A percentile compares a stretch with the other conserved stretches of the same genome.
These are phyloP conservation scores for Boletellus ananas DNA, from an alignment of 768 basidiomycete genomes.

Conservation along the genomic window DNA sequence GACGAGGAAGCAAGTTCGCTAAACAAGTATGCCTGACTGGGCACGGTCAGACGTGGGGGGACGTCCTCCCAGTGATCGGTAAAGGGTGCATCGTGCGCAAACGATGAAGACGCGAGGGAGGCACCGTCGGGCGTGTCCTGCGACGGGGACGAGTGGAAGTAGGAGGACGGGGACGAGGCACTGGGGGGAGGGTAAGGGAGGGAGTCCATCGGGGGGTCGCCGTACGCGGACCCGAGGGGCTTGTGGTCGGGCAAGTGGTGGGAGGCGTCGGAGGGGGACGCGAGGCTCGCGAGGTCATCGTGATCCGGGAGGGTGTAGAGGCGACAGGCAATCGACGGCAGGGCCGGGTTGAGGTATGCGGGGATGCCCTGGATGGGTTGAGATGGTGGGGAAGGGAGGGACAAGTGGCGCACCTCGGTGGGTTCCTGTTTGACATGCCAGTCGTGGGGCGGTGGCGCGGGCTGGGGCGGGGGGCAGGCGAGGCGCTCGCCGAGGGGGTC, in stretches of 20 bases:
- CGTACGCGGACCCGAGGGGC: not conserved
- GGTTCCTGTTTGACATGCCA: slow-evolving; percentile 28
- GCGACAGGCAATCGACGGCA: slow-evolving; percentile 7
- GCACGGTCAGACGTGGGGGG: not conserved
- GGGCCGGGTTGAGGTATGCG: slow-evolving; percentile 12
- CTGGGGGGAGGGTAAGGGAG: slow-evolving; percentile 29
- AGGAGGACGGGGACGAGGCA: slow-evolving; percentile 15
- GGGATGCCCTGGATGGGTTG: slow-evolving; percentile 8
- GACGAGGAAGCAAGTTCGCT: slow-evolving; percentile 10
- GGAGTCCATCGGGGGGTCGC: slow-evolving; percentile 31
- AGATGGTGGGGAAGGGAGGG: not conserved
- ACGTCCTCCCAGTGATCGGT: slow-evolving; percentile 24
- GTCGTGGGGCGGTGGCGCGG: not conserved
- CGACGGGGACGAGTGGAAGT: slow-evolving; percentile 13
- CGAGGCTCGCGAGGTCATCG: slow-evolving; percentile 3
- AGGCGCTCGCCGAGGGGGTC: slow-evolving; percentile 25
- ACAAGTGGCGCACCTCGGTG: slow-evolving; percentile 18
- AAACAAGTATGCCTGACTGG: slow-evolving; percentile 21
- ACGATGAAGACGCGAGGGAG: slow-evolving; percentile 12
- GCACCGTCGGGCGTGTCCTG: slow-evolving; percentile 15
- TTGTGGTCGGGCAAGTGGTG: not conserved
- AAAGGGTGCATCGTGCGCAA: slow-evolving; percentile 10
- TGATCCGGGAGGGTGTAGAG: slow-evolving; percentile 17
- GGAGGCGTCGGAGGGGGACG: not conserved
- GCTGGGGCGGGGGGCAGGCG: not conserved